Conservation (phyloP, 495 filamentous ascomycete genomes). For the Talaromyces trachyspermus region DNA sequence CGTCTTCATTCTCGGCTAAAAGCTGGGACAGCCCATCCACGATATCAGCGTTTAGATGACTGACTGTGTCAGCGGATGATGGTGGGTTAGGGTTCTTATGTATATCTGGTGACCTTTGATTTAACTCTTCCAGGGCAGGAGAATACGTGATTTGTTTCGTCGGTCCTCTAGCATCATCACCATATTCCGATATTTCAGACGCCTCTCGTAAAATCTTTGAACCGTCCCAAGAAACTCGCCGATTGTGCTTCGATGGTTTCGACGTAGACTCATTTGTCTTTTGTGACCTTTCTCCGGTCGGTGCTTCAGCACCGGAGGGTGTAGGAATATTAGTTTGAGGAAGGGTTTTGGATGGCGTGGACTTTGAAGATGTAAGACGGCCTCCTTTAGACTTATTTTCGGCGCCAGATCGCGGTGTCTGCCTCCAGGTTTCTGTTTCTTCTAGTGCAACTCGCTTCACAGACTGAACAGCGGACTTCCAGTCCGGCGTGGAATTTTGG, state of each 20-base stretch:
- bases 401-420: constrained; percentile 21
- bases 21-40: constrained; percentile 31
- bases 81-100: constrained; percentile 9
- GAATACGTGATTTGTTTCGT: neutral
- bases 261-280: constrained; percentile 14
- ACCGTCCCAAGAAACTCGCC: constrained; percentile 40
- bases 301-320: constrained; percentile 38
- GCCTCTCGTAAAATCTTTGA: constrained; percentile 30
- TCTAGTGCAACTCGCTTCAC: constrained; percentile 34
- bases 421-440: constrained; percentile 32
- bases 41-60: constrained; percentile 36
- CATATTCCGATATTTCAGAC: constrained; percentile 1
- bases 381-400: constrained; percentile 24
- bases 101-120: constrained; percentile 2
- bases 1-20: constrained; percentile 28
- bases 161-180: neutral
- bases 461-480: constrained; percentile 31
- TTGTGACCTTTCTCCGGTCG: constrained; percentile 32
- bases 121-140: neutral
- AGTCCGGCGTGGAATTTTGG: constrained; percentile 27
- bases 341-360: neutral
- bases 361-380: neutral
- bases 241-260: constrained; percentile 26
- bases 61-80: constrained; percentile 30
- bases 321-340: constrained; percentile 14